These are phyloP conservation scores for Venturia oleaginea DNA, from an alignment of 2,329 filamentous ascomycete genomes.

Conservation along the genomic window DNA sequence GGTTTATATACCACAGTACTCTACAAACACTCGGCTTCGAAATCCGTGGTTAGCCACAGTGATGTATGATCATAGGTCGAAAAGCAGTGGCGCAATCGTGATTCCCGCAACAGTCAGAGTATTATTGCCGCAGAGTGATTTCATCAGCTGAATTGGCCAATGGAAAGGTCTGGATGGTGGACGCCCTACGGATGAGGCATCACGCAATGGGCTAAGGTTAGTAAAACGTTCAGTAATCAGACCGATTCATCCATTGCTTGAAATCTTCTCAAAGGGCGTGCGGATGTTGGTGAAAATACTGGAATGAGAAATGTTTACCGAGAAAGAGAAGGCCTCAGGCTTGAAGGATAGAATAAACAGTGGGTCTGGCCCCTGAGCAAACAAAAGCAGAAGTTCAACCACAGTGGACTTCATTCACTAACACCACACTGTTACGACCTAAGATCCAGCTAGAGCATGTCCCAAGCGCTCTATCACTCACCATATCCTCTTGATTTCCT, in stretches of 20 bases:
- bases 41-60: background rate
- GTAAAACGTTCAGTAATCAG: background rate
- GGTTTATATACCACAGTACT: background rate
- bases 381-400: no score
- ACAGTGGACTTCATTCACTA: no score
- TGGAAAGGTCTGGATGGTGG: background rate
- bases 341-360: no score
- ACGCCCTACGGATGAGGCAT: background rate
- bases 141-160: background rate
- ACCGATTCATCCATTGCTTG: background rate
- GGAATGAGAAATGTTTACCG: no score
- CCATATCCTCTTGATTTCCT: no score
- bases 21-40: conserved; percentile 2
- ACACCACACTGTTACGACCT: no score
- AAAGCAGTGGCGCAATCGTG: background rate
- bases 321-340: no score
- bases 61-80: background rate
- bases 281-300: background rate
- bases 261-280: background rate
- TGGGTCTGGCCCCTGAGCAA: no score
- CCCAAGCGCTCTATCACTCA: no score
- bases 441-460: no score
- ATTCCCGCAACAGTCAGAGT: conserved; percentile 4
- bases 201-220: background rate
- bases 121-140: background rate